Evolutionary conservation across 192 early-diverging fungal species (phyloP).

Genomic region (Oehlia diaphana): DNA sequence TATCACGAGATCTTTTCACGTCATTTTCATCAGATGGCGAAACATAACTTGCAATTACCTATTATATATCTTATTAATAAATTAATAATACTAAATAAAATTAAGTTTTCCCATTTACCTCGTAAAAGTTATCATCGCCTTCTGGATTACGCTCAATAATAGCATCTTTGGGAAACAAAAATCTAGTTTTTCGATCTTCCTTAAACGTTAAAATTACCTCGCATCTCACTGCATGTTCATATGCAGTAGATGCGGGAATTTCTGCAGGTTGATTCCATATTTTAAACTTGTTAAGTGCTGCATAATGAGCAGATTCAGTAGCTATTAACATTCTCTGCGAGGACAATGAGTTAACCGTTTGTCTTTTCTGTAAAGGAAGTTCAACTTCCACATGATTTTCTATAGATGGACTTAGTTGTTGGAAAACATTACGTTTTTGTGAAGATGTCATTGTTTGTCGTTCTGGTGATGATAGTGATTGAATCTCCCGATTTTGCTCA

Average conservation of each 20-base stretch:
- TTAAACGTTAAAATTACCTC: constrained; percentile 60
- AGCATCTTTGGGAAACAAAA: constrained; percentile 56
- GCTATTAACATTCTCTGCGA: neutral
- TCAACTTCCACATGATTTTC: neutral
- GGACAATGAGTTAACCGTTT: neutral
- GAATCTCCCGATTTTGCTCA: neutral
- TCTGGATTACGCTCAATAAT: constrained; percentile 40
- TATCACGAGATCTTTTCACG: neutral
- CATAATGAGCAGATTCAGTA: neutral
- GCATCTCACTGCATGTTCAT: constrained; percentile 27
- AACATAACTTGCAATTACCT: constrained; percentile 1
- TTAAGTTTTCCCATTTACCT: neutral
- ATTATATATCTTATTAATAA: neutral
- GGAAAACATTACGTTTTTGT: neutral
- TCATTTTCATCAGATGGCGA: neutral
- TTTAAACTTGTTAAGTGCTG: neutral
- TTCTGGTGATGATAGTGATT: neutral
- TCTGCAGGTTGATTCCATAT: neutral
- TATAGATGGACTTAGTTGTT: neutral
- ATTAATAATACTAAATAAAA: neutral
- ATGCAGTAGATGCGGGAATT: neutral
- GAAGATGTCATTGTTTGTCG: neutral
- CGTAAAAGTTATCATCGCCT: neutral
- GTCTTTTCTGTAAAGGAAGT: neutral
- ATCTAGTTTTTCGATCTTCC: constrained; percentile 49